Evolutionary conservation across 2,329 filamentous ascomycete species (phyloP), one percentile per base, ranked within the genome.

Genomic region (Zarea fungicola): DNA sequence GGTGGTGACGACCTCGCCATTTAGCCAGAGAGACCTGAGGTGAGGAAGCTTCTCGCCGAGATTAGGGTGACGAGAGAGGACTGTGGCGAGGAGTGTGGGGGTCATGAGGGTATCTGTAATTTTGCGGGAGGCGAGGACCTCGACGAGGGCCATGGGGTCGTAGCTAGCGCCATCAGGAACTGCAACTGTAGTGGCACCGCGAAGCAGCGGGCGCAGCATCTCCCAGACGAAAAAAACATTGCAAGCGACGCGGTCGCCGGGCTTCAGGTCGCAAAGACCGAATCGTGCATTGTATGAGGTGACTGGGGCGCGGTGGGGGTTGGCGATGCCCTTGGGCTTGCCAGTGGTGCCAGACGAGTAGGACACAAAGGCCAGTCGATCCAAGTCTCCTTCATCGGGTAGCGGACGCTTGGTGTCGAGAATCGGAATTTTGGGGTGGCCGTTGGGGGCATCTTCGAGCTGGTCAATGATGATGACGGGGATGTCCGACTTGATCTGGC

Each of bases 211-310:
- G 5, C 87, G 84, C 48, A 92, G 65, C 49, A 91, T 90, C 63
- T 92, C 87, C 87, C 87, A 92, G 40, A 91, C 76, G 62, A 92
- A 92, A 65, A 91, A 92, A 51, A 91, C 87, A 71, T 91, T 92
- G 69, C 87, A 91, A n/a, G 87, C 87, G 10, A 91, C 86, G 6
- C 87, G 79, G 56, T 90, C 87, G 14, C 86, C 86, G 0, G 83
- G 83, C 16, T 76, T 67, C 3, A 89, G 70, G 62, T 91, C 83
- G 55, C 81, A 85, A 42, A 91, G 65, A 9, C 69, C 72, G 59
- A 91, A 91, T 63, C 87, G 74, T 54, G 89, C 65, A 56, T 88
- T 73, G 61, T 91, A 91, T 6, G 87, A 91, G 23, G 79, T 75
- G 2, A 91, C 83, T 23, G 87, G 75, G 14, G 87, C 87, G 58